Evolutionary conservation across 1,139 yeast species (phyloP), one percentile per base, ranked within the genome.

Genomic region (Saccharomycopsis phalli): DNA sequence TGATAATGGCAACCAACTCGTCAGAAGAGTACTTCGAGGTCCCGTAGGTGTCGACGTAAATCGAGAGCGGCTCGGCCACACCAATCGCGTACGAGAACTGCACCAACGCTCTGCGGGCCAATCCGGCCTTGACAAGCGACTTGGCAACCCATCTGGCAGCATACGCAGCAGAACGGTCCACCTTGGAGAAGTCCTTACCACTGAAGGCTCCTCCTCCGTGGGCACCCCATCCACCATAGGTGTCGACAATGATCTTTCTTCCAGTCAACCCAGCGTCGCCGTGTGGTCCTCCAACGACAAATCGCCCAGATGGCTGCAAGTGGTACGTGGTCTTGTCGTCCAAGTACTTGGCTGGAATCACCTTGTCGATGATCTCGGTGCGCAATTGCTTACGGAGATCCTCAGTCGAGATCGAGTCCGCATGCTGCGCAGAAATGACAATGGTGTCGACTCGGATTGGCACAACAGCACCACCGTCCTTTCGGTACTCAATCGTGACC

Each of bases 201-300:
- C 95, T 83, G 87, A 93, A 91, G 53, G 98, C 98, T 77, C 99
- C 99, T 76, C 99, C 99, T 71, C 99, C 99, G 75, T 91, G 98
- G 59, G 98, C 97, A 69, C 98, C 96, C 93, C 98, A 93, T 59
- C 99, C 98, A 74, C 99, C 99, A 71, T 91, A 91, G 51, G 98
- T 94, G 69, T 91, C 99, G 62, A 91, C 99, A 61, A 91, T 91
- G 66, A 91, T 91, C 76, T 91, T 91, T 74, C 99, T 87, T 67
- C 99, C 99, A 55, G 99, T 91, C 60, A 91, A 74, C 74, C 99
- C 99, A 53, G 99, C 98, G 63, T 91, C 99, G 76, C 99, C 99
- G 71, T 91, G 98, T 55, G 98, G 98, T 66, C 99, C 99, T 71
- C 99, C 99, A 64, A 91, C 91, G 59, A 93, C 96, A 77, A 91